Evolutionary conservation across 257 asterid genomes (phyloP), one percentile per base, ranked within the genome.

Genomic region (Solanum bulbocastanum): DNA sequence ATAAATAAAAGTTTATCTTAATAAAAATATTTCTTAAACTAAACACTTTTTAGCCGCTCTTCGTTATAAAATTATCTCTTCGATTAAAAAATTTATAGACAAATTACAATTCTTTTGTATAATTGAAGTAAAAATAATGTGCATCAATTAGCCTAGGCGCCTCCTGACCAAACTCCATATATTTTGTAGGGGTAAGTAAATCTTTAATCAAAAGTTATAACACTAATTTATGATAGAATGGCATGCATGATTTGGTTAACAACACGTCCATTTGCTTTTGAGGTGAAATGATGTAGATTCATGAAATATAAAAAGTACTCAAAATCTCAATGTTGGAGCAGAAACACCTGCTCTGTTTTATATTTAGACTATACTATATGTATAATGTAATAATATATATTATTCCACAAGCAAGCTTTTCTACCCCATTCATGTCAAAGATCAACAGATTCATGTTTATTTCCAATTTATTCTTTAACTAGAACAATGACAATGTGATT

Each of bases 301-400:
- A 18, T 56, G 10, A 56, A 23, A 60, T 60, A 60, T 60, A 22
- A 60, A 15, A 62, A 16, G 33, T 4, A n/a, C 2, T 42, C 5
- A n/a, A 25, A 84, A 62, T 30, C 25, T 84, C 87, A 83, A 39
- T 46, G 81, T 87, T 86, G 88, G 90, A 91, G 87, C 81, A 3
- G 79, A 90, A 83, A 86, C 87, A 94, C 90, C 95, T 93, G 90
- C 96, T 93, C 87, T 89, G 88, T 91, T 94, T 49, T 49, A 52
- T 6, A 6, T 5, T 52, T 18, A 52, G 6, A 35, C 37, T 35
- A 33, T 12, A 5, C 52, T 12, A 44, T 40, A 40, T 44, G 56
- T 44, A 46, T 30, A 30, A 30, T 30, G 13, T 44, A 44, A 4
- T 44, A 44, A 5, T 4, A 52, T 16, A 52, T 52, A 52, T 52